Evolutionary conservation across 176 grass and related monocot species (phyloP).

Genomic region (Aegilops sharonensis): DNA sequence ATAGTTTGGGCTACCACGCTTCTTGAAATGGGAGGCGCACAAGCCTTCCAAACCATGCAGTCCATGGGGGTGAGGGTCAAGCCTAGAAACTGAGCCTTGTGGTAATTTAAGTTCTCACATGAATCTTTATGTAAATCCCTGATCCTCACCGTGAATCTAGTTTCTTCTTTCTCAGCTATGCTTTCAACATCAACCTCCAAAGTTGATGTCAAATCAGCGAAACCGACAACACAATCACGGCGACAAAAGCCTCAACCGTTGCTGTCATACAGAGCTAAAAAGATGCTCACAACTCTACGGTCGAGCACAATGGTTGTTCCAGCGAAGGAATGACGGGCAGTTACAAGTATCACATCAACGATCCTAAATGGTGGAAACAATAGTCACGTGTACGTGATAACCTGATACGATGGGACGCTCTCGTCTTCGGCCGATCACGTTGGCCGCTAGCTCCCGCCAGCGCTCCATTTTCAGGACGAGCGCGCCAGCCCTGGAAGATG

Average conservation of each 20-base stretch:
- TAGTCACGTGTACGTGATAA: background rate
- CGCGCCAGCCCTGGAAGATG: background rate
- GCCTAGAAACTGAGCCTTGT: too few relatives aligned
- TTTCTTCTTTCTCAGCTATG: too few relatives aligned
- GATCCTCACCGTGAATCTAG: too few relatives aligned
- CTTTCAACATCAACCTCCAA: too few relatives aligned
- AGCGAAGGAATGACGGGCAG: background rate
- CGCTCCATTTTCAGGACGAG: background rate
- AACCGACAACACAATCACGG: background rate
- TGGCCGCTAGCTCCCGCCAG: background rate
- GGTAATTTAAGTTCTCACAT: too few relatives aligned
- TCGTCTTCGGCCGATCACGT: background rate
- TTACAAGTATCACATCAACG: background rate
- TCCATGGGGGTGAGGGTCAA: too few relatives aligned
- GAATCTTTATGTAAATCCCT: too few relatives aligned
- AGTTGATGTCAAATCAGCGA: background rate
- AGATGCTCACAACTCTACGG: background rate
- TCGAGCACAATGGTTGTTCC: background rate
- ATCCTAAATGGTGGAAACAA: background rate
- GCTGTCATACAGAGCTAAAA: background rate
- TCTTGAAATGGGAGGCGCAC: too few relatives aligned
- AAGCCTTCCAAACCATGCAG: too few relatives aligned
- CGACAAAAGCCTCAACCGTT: background rate
- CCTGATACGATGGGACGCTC: background rate
- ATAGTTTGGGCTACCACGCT: too few relatives aligned